Evolutionary conservation across 108 stramenopile species (phyloP), one percentile per base, ranked within the genome.

Genomic region (Epithemia pelagica): DNA sequence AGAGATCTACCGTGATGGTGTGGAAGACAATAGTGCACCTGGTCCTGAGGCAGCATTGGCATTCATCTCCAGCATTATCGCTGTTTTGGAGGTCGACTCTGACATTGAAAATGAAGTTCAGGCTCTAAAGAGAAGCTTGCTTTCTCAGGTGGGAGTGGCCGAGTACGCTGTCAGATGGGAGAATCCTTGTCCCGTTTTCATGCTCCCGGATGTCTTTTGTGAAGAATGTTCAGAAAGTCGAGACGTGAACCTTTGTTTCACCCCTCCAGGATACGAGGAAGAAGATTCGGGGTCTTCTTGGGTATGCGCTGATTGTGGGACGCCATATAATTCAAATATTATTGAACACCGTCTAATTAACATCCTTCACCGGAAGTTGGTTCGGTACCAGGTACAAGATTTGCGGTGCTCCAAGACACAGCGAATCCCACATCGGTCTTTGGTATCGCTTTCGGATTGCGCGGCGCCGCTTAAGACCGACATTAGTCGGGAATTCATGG

Each of bases 151-250:
- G 37, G 92, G 92, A 21, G 87, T 98, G 58, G 86, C 91, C 18
- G 98, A 99, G 71, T 99, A 97, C 83, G 83, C 83, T 66, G 91
- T 93, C 2, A 30, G 75, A 58, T 97, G 94, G 88, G 66, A 74
- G 30, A 91, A 96, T 70, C 98, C 96, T 26, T 92, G 90, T 62
- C 82, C 84, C 22, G 75, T 80, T 10, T 92, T 96, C 70, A 83
- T 95, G 30, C 71, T 99, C 30, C 88, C 91, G 18, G 96, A 98
- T 69, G 86, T 97, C 3, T 93, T 95, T 67, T 99, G 99, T 75
- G 64, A 70, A 15, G 93, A 95, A 74, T 99, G 99, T 72, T 82
- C 87, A 33, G 90, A 89, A 68, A 89, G 86, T 66, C 72, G 83
- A 30, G 97, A 99, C 67, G 68, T 98, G 26, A 96, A 99, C 69